phyloP scores from a whole-genome alignment of 2,329 filamentous ascomycete species.

The Sclerotinia glacialis region DNA sequence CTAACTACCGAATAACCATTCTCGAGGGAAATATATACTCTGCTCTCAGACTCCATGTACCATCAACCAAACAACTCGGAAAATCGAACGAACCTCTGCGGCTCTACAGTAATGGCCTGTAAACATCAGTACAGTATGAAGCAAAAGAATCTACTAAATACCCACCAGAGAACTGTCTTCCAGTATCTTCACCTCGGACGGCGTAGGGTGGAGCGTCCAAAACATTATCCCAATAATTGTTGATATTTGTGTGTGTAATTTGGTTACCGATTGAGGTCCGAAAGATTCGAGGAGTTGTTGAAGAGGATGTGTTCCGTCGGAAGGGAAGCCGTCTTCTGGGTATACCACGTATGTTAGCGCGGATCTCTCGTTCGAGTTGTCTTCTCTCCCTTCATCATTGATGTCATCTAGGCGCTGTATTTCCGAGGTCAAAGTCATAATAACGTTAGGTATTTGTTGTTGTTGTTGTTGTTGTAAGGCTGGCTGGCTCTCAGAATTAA shows the following conservation, averaged over 20 bases:
- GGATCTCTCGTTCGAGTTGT: background rate
- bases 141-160: background rate
- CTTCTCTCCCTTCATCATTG: background rate
- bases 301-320: background rate
- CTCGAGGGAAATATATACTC: background rate
- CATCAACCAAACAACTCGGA: background rate
- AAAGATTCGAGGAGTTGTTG: slow-evolving; percentile 4
- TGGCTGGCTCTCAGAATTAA: too few species aligned
- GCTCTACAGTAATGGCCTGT: background rate
- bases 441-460: too few species aligned
- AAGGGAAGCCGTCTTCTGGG: background rate
- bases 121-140: background rate
- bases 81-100: accelerated
- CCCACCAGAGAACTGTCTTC: background rate
- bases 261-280: background rate
- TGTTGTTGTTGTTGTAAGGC: too few species aligned
- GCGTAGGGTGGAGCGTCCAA: background rate
- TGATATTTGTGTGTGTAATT: accelerated
- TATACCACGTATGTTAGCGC: background rate
- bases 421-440: background rate
- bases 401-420: background rate
- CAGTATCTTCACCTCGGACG: background rate
- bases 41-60: background rate
- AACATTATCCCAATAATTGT: background rate
- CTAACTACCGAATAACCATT: background rate